Base-by-base conservation (phyloP, 1,139 yeast genomes). In the Barnettozyma hawaiiensis region DNA sequence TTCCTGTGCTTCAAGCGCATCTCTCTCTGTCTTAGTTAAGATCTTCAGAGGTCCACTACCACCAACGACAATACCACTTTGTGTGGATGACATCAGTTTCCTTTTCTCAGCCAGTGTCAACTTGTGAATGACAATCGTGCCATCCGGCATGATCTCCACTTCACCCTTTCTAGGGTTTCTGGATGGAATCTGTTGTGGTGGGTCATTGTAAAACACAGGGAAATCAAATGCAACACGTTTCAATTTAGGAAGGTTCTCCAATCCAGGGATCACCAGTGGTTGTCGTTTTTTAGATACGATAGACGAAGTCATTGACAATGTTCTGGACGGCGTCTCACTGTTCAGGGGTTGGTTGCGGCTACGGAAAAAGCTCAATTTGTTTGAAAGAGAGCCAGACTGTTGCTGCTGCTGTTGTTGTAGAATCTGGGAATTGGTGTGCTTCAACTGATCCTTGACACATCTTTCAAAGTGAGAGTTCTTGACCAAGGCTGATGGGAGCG, bases 61-160 rank as follows among this genome's bases (percentile, higher is more conserved):
- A 24, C 94, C 94, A 29, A 84, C 90, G 4, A 83, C 87, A 18
- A 83, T 69, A 15, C 92, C 92, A n/a, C 82, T 78, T 21, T 82
- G 81, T 19, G 71, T 66, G 0, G 79, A 73, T 46, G 69, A 63
- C 46, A 74, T 63, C 2, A 79, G 65, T 44, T 74, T 72, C 41
- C 73, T 66, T 51, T 70, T 73, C 43, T 81, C 89, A 40, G 78
- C 83, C 19, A 82, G 78, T 2, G 78, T 66, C 32, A 83, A 62
- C 27, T 83, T 81, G 51, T 80, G 80, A 19, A 83, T 71, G 12
- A 75, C 69, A 12, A 81, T 68, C 3, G 73, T 68, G 0, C 92
- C 92, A 54, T 76, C 76, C 4, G 74, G 61, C 39, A 73, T 61
- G 4, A 83, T 67, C 53, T 82, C 90, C 7, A 84, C 92, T 57